A percentile compares a stretch with the other conserved stretches of the same genome.
phyloP scores from a whole-genome alignment of 805 yeast genomes.

The Candida incommunis region DNA sequence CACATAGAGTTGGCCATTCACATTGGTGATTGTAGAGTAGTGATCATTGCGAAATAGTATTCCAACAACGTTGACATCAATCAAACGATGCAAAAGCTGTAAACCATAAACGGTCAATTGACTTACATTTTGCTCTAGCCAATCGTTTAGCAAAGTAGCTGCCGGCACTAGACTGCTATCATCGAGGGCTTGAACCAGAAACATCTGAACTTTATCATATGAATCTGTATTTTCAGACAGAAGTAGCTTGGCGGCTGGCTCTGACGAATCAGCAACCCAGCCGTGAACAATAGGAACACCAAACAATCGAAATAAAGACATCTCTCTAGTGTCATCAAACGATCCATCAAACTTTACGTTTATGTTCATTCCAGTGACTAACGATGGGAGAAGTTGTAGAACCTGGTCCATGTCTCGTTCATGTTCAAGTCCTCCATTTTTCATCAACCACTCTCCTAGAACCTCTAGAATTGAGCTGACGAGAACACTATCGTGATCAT shows the following conservation, averaged over 20 bases:
- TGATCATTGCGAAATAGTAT: conserved; percentile 86
- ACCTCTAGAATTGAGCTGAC: background rate
- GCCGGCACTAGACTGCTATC: conserved; percentile 11
- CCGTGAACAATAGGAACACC: conserved; percentile 64
- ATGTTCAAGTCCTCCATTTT: conserved; percentile 9
- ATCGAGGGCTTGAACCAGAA: conserved; percentile 27
- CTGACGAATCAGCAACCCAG: conserved; percentile 41
- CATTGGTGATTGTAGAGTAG: conserved; percentile 49
- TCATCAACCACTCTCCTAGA: conserved; percentile 3
- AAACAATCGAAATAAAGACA: conserved; percentile 43
- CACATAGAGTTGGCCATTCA: conserved; percentile 35
- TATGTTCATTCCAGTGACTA: conserved; percentile 58
- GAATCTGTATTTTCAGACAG: conserved; percentile 28
- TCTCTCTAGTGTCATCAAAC: conserved; percentile 38
- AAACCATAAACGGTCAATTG: conserved; percentile 68
- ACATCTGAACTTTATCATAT: conserved; percentile 47
- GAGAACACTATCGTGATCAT: background rate
- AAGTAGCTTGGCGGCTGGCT: conserved; percentile 17
- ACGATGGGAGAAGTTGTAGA: conserved; percentile 41
- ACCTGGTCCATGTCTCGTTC: conserved; percentile 25
- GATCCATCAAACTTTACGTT: conserved; percentile 57
- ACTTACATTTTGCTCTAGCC: conserved; percentile 3
- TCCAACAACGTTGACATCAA: conserved; percentile 41
- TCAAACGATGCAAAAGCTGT: conserved; percentile 26
- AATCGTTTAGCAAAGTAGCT: conserved; percentile 14